These are phyloP conservation scores for Russula emetica DNA, from an alignment of 768 basidiomycete genomes.

Conservation along the genomic window DNA sequence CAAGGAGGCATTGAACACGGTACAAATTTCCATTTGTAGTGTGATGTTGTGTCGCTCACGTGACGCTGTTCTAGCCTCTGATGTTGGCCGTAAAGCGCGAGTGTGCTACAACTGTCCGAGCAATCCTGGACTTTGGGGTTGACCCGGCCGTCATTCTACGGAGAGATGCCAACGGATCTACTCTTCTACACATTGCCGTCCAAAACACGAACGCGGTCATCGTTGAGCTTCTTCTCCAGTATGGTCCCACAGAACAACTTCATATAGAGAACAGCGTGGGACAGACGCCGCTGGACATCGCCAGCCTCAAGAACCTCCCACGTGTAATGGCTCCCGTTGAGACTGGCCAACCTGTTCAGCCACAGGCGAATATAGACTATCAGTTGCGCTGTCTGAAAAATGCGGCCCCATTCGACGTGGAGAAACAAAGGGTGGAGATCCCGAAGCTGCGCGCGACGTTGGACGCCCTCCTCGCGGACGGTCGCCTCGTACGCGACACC, in stretches of 20 bases:
- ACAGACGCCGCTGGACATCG: slow-evolving; percentile 33
- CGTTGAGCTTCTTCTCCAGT: slow-evolving; percentile 38
- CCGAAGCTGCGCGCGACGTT: slow-evolving; percentile 22
- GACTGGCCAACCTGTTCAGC: no score
- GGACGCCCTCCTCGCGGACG: slow-evolving; percentile 18
- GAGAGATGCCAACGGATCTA: slow-evolving; percentile 48
- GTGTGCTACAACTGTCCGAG: slow-evolving; percentile 31
- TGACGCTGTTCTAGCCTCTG: slow-evolving; percentile 41
- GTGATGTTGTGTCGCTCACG: background rate
- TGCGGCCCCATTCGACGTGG: slow-evolving; percentile 10
- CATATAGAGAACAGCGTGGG: slow-evolving; percentile 45
- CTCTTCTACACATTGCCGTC: slow-evolving; percentile 49
- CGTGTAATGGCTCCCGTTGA: background rate
- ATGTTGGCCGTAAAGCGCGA: slow-evolving; percentile 47
- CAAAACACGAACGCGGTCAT: slow-evolving; percentile 37
- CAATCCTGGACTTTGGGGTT: slow-evolving; percentile 40
- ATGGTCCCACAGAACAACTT: slow-evolving; percentile 39
- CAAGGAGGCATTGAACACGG: slow-evolving; percentile 45
- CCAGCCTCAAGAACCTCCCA: slow-evolving; percentile 25
- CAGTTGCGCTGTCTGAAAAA: background rate
- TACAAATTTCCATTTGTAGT: slow-evolving; percentile 30
- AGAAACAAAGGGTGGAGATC: slow-evolving; percentile 18
- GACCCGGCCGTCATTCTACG: slow-evolving; percentile 35
- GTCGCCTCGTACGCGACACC: slow-evolving; percentile 10
- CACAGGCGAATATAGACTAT: background rate